Percentiles rank a stretch among this genome's conserved stretches.
Evolutionary conservation across 352 stramenopile species (phyloP).

Genomic region (Blastocystis sp.): DNA sequence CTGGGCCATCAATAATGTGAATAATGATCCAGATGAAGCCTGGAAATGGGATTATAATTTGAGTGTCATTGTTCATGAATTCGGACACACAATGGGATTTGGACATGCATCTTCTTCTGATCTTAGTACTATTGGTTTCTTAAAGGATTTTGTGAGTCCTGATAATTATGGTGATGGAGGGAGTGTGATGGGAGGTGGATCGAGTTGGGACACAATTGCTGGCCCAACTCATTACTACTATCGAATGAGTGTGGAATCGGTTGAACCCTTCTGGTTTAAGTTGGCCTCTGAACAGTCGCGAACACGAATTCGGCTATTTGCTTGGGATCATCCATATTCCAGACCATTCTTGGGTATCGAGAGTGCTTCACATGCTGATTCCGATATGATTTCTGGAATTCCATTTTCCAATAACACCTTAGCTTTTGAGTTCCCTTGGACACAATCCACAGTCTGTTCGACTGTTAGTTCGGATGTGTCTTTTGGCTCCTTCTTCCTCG

Average conservation of each 20-base stretch:
- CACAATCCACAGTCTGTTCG: conserved; percentile 30
- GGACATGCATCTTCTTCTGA: conserved; percentile 20
- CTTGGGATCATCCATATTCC: conserved; percentile 58
- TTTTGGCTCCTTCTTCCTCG: conserved; percentile 54
- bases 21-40: conserved; percentile 53
- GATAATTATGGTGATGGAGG: conserved; percentile 59
- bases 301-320: conserved; percentile 26
- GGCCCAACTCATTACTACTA: conserved; percentile 48
- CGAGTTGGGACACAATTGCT: conserved; percentile 42
- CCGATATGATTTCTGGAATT: conserved; percentile 46
- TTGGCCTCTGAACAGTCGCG: background rate
- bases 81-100: conserved; percentile 62
- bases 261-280: conserved; percentile 38
- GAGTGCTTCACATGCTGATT: background rate
- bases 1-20: conserved; percentile 57
- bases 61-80: conserved; percentile 54
- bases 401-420: conserved; percentile 9
- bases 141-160: conserved; percentile 7
- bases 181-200: conserved; percentile 23
- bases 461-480: conserved; percentile 22
- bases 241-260: background rate
- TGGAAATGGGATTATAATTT: conserved; percentile 62
- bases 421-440: conserved; percentile 43
- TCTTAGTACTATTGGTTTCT: background rate
- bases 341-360: conserved; percentile 40